Evolutionary conservation across 2,329 filamentous ascomycete species (phyloP), one percentile per base, ranked within the genome.

Genomic region (Tolypocladium sp.): DNA sequence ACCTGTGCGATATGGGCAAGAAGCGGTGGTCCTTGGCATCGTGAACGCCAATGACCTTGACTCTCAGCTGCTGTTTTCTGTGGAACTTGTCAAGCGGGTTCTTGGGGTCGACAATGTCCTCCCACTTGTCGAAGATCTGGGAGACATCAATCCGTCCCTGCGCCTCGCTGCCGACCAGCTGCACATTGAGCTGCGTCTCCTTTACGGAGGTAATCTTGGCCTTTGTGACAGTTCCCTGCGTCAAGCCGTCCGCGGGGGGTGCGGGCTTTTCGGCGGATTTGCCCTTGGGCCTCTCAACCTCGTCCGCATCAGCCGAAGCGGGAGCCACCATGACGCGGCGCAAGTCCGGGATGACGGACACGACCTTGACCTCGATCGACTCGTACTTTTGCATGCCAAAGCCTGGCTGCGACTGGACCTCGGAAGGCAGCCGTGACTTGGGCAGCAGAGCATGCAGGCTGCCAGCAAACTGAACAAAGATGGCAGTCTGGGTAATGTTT

Each of bases 71-170:
- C 60, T 93, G 84, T 65, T 90, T 89, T 56, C 81, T 78, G 62
- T 84, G 82, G 75, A 96, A 95, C 62, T 83, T 82, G 59, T 68
- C 66, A n/a, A 97, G 78, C 1, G 94, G 93, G 35, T 85, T 80
- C 73, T 93, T 96, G 60, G 87, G 83, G 69, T 97, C 86, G 59
- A 85, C 80, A 67, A 99, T 94, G 51, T 93, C 87, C 54, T 95
- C 89, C 88, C 89, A 97, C 13, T 80, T 81, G 71, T 97, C 90
- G 70, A 96, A 99, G 15, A 92, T 76, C 71, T 97, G 91, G 1
- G 94, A 95, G 7, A 94, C 84, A 69, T 97, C 93, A 61, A 99
- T 87, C 22, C 94, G 90, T n/a, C 93, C 94, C 70, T 95, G 90
- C 10, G 96, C 81, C 20, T 74, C 66, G 41, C 63, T 71, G 68